Base-by-base conservation (phyloP, 2,329 filamentous ascomycete genomes). In the Trichoderma gracile region DNA sequence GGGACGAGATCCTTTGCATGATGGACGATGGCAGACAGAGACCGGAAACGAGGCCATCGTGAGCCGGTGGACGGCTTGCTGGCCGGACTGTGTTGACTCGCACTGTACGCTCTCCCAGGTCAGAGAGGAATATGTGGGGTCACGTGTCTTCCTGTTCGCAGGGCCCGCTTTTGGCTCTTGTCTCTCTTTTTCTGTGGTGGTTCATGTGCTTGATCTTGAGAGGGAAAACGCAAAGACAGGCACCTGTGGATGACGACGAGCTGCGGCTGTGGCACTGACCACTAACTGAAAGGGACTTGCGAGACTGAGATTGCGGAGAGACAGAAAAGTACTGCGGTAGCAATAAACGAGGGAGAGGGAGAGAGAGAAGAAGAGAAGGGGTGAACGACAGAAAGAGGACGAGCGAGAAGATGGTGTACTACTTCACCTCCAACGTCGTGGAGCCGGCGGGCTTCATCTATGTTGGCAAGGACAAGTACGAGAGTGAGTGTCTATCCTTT, bases 401-500 rank as follows among this genome's bases (percentile, higher is more conserved):
- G n/a, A n/a, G n/a, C n/a, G n/a, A n/a, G 27, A 53, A 58, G 33
- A 96, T 99, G 95, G 95, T 99, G 53, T 97, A 91, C 80, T 98
- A 98, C 78, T 98, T 95, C 77, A 95, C 88, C 1, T 98, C 94
- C 27, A 94, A 86, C 67, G 87, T 88, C 47, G 92, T 96, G 45
- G 84, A 88, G 14, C 94, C 95, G 2, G 76, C 92, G 38, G 94
- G 92, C 47, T 93, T 89, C 75, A 88, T 99, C 73, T 99, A 99
- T 76, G 92, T 97, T 66, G 95, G 95, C 78, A 99, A 98, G 79
- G 95, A 99, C 82, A 99, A 99, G 80, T 93, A 95, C 71, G 95
- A 99, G 82, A 99, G 95, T 97, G 83, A 74, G 89, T 71, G 7
- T 9, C 7, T 9, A 1, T 67, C 68, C 62, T 64, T 64, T 25